Conservation (phyloP, 2,329 filamentous ascomycete species). For the Elsinoe ampelina region DNA sequence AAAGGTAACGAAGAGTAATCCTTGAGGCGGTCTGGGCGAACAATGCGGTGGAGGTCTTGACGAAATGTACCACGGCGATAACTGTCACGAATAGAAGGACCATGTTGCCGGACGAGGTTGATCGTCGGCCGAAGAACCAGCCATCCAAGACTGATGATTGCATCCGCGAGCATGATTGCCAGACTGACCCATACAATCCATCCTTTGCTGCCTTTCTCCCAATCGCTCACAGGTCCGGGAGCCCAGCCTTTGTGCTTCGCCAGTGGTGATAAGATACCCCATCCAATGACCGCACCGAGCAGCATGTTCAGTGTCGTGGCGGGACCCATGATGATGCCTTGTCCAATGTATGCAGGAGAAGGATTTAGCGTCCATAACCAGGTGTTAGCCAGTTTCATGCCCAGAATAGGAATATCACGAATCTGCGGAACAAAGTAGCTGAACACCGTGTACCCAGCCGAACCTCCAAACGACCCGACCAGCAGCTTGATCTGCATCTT, state of each 20-base stretch:
- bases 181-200: conserved; percentile 98
- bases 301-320: conserved; percentile 95
- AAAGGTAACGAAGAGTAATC: conserved; percentile 25
- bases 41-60: conserved; percentile 24
- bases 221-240: conserved; percentile 73
- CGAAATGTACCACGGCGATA: conserved; percentile 20
- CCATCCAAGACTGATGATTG: conserved; percentile 77
- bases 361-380: conserved; percentile 98
- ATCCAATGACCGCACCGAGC: conserved; percentile 77
- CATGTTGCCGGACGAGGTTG: conserved; percentile 34
- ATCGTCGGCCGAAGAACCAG: conserved; percentile 58
- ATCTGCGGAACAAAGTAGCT: conserved; percentile 86
- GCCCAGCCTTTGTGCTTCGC: conserved; percentile 85
- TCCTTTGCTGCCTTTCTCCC: conserved; percentile 88
- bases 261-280: conserved; percentile 81
- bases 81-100: conserved; percentile 25
- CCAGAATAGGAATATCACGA: conserved; percentile 80
- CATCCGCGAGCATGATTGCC: conserved; percentile 93
- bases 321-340: conserved; percentile 97
- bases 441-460: conserved; percentile 58
- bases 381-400: conserved; percentile 57
- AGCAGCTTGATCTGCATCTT: conserved; percentile 52
- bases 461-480: conserved; percentile 50
- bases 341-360: conserved; percentile 91
- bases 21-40: conserved; percentile 26